Base-by-base conservation (phyloP, 148 eudicot genomes). In the Camellia granthamiana region DNA sequence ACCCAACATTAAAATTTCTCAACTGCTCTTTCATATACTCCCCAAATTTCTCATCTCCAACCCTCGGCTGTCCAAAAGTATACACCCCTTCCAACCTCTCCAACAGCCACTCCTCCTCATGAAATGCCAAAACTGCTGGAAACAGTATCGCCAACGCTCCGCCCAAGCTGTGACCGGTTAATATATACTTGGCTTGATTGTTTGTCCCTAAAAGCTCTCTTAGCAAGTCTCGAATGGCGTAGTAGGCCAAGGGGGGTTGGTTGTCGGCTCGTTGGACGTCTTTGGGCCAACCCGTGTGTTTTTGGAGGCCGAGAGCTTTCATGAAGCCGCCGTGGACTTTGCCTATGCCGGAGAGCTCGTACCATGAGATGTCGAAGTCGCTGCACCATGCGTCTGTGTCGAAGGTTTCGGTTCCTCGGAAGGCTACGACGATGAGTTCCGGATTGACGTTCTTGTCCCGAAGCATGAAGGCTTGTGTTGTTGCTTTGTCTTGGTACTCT, bases 161-260 rank as follows among this genome's bases (percentile, higher is more conserved):
- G 0, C 97, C 98, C 82, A 94, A 86, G 76, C 98, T 94, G 73
- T 94, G 98, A 1, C 97, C 98, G 0, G 98, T 94, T 14, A 92
- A 81, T 6, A 92, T 84, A 61, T 92, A 79, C 78, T 74, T 91
- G 0, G 91, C 86, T 4, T 42, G 73, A 3, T 75, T 76, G 67
- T 89, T 88, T 3, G 67, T 46, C 3, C 15, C 16, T 19, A 91
- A 7, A 41, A 81, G 38, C 10, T 60, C 56, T 51, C 68, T 90
- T 6, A 92, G 87, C 81, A 52, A 81, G 7, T 88, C 84, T 76
- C 90, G 87, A 23, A 94, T 81, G 9, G 84, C 71, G 72, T 90
- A 90, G 69, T 91, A 92, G 59, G 95, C 94, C 44, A 79, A 30
- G 2, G 9, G 42, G 5, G 78, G 74, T 5, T 68, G 19, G n/a